phyloP scores from a whole-genome alignment of 2,329 filamentous ascomycete genomes.

The Apiospora kogelbergensis region DNA sequence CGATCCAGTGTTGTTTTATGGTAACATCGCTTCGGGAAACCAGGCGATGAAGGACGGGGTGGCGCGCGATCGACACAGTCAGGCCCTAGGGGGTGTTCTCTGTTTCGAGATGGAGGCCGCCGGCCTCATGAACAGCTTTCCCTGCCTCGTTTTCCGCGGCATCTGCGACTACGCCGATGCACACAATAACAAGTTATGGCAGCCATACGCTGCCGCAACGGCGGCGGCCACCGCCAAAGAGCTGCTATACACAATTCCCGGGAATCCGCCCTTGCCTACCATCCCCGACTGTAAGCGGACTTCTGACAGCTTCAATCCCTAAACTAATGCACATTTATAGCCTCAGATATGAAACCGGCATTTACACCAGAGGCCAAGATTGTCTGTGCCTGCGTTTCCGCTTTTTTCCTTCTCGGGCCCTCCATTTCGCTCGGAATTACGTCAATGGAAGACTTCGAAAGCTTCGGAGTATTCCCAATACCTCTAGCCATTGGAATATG shows the following conservation, averaged over 20 bases:
- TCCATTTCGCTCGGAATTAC: no score
- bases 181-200: slow-evolving; percentile 26
- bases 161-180: slow-evolving; percentile 32
- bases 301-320: no score
- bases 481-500: no score
- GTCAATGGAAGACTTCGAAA: no score
- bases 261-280: no score
- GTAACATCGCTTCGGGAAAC: slow-evolving; percentile 19
- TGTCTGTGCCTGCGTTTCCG: no score
- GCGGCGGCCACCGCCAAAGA: slow-evolving; percentile 26
- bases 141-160: slow-evolving; percentile 29
- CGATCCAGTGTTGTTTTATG: background rate
- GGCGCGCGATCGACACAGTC: slow-evolving; percentile 13
- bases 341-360: no score
- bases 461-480: no score
- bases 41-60: slow-evolving; percentile 17
- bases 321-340: no score
- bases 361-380: no score
- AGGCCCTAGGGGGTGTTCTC: slow-evolving; percentile 9
- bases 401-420: no score
- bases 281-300: no score
- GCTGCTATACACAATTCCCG: slow-evolving; percentile 12
- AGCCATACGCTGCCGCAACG: slow-evolving; percentile 22
- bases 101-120: slow-evolving; percentile 23
- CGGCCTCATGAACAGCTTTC: slow-evolving; percentile 30